These are phyloP conservation scores for Fraxinus angustifolia DNA, from an alignment of 305 asterid species.

Conservation along the genomic window DNA sequence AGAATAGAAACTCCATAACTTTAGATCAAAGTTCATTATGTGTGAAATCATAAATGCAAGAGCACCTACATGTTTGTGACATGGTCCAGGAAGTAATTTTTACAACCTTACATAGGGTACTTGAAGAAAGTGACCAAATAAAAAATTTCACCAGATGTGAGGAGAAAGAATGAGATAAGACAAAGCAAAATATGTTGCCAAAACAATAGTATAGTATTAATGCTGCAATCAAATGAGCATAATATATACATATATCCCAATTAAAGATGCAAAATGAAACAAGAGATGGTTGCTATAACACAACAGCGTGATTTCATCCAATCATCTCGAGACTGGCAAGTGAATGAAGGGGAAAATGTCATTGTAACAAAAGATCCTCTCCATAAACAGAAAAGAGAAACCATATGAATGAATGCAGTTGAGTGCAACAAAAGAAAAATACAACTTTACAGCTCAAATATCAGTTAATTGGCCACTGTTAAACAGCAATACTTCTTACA, in stretches of 20 bases:
- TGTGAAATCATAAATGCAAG: conserved; percentile 9
- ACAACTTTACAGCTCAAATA: not conserved
- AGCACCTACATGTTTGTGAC: conserved; percentile 2
- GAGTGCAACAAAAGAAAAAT: not conserved
- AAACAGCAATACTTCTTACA: not conserved
- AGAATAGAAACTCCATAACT: conserved; percentile 29
- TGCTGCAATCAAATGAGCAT: not conserved
- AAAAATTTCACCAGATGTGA: not conserved
- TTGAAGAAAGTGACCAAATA: not conserved
- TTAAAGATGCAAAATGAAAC: conserved; percentile 4
- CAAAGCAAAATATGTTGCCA: not conserved
- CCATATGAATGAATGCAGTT: not conserved
- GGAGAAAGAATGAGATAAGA: not conserved
- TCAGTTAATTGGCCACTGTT: not conserved
- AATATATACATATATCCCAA: not conserved
- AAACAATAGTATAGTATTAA: not conserved
- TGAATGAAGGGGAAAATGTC: not conserved
- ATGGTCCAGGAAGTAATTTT: not conserved
- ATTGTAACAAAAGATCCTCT: not conserved
- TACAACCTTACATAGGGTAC: conserved; percentile 10
- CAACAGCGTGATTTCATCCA: conserved; percentile 1
- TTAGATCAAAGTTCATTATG: conserved; percentile 18
- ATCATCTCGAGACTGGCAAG: conserved; percentile 4
- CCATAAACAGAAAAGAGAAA: not conserved
- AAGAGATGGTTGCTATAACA: not conserved